Percentiles rank a stretch among this genome's conserved stretches.
Conservation (phyloP, 306 rosid genomes). For the Fagus sylvatica region DNA sequence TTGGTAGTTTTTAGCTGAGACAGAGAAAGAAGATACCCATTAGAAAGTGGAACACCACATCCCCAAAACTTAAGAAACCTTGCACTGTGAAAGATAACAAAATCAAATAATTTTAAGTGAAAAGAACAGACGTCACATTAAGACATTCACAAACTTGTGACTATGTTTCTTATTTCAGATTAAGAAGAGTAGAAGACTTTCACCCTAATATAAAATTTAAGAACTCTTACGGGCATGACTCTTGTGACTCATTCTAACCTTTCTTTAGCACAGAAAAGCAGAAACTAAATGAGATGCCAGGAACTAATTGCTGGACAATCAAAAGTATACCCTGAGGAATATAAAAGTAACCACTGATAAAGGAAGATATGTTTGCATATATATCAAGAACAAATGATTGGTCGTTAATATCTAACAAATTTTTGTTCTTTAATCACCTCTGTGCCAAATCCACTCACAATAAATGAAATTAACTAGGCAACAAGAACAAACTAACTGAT, state of each 20-base stretch:
- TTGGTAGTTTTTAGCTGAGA: constrained; percentile 77
- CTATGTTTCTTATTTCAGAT: background rate
- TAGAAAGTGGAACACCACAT: constrained; percentile 7
- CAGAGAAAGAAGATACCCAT: constrained; percentile 30
- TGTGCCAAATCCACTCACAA: background rate
- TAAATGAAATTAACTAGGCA: too few relatives aligned
- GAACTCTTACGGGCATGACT: background rate
- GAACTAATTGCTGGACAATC: background rate
- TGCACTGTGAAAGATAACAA: background rate
- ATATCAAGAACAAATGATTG: background rate
- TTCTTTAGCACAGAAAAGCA: background rate
- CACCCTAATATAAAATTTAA: background rate
- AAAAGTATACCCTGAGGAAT: background rate
- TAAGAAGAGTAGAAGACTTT: background rate
- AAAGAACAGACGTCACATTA: background rate
- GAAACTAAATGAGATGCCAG: background rate
- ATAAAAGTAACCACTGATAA: background rate
- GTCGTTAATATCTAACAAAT: background rate
- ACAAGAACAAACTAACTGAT: too few relatives aligned
- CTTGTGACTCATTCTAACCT: background rate
- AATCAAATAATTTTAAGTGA: background rate
- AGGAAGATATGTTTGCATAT: background rate
- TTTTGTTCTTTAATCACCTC: background rate
- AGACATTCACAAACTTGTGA: background rate
- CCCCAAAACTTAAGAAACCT: background rate